Evolutionary conservation across 2,329 filamentous ascomycete species (phyloP).

Genomic region (Colletotrichum scovillei): DNA sequence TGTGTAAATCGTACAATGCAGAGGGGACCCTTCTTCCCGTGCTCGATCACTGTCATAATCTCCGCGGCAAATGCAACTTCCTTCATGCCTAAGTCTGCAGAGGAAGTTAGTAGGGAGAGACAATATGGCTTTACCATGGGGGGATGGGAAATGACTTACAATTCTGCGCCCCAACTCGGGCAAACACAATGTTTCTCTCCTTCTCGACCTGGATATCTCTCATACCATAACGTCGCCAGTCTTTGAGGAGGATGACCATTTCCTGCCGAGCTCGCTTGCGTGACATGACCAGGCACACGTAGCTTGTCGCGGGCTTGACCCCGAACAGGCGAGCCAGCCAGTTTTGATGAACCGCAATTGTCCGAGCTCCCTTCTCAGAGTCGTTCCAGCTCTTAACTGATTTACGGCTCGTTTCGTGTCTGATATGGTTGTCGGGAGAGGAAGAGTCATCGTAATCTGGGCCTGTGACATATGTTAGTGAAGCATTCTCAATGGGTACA

Average conservation of each 20-base stretch:
- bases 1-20: conserved; percentile 89
- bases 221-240: conserved; percentile 88
- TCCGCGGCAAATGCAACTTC: conserved; percentile 90
- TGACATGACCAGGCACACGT: conserved; percentile 80
- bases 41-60: conserved; percentile 89
- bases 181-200: conserved; percentile 82
- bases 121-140: background rate
- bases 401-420: conserved; percentile 32
- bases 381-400: conserved; percentile 45
- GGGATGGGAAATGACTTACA: conserved; percentile 65
- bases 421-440: conserved; percentile 40
- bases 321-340: conserved; percentile 92
- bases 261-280: conserved; percentile 79
- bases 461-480: conserved; percentile 41
- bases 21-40: conserved; percentile 80
- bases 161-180: conserved; percentile 79
- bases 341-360: conserved; percentile 78
- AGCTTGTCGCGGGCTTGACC: conserved; percentile 82
- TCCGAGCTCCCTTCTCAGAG: conserved; percentile 54
- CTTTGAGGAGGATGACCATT: conserved; percentile 77
- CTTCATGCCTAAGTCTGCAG: conserved; percentile 80
- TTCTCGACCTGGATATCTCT: conserved; percentile 83
- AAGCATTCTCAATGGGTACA: background rate
- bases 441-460: conserved; percentile 45
- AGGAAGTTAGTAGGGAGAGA: conserved; percentile 33